A percentile compares a stretch with the other conserved stretches of the same genome.
These are phyloP conservation scores for Coffea canephora DNA, from an alignment of 257 asterid genomes.

Conservation along the genomic window DNA sequence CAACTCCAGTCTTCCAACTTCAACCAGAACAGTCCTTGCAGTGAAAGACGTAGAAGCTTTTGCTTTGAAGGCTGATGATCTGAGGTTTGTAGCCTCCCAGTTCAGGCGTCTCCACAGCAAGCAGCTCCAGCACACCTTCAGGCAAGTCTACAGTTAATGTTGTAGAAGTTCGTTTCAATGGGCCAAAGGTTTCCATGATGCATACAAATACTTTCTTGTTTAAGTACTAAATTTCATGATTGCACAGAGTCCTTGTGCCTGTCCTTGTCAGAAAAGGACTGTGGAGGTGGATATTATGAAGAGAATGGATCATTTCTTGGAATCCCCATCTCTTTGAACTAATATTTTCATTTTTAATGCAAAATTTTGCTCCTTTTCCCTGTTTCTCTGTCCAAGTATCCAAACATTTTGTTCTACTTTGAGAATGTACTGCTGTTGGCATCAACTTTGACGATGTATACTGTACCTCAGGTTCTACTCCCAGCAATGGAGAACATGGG, in stretches of 20 bases:
- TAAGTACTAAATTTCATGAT: neutral
- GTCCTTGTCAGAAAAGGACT: neutral
- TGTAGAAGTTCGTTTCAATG: neutral
- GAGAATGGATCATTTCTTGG: neutral
- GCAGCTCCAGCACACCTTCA: slow-evolving; percentile 32
- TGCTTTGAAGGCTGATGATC: slow-evolving; percentile 30
- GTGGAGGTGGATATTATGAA: neutral
- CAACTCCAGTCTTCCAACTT: slow-evolving; percentile 27
- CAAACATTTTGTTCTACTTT: neutral
- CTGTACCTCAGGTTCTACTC: slow-evolving; percentile 44
- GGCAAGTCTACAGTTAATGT: slow-evolving; percentile 12
- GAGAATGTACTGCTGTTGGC: neutral
- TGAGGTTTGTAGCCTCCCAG: slow-evolving; percentile 34
- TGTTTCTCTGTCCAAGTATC: neutral
- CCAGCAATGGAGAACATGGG: slow-evolving; percentile 77
- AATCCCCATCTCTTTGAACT: neutral
- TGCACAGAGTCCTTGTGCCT: neutral
- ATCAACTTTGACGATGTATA: neutral
- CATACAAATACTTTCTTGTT: neutral
- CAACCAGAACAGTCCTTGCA: slow-evolving; percentile 34
- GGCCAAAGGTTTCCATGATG: neutral
- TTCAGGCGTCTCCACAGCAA: slow-evolving; percentile 36
- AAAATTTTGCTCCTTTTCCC: neutral
- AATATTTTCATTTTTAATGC: neutral
- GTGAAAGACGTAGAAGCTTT: slow-evolving; percentile 31